Conservation (phyloP, 257 asterid genomes). For the Ligustrum vulgare region DNA sequence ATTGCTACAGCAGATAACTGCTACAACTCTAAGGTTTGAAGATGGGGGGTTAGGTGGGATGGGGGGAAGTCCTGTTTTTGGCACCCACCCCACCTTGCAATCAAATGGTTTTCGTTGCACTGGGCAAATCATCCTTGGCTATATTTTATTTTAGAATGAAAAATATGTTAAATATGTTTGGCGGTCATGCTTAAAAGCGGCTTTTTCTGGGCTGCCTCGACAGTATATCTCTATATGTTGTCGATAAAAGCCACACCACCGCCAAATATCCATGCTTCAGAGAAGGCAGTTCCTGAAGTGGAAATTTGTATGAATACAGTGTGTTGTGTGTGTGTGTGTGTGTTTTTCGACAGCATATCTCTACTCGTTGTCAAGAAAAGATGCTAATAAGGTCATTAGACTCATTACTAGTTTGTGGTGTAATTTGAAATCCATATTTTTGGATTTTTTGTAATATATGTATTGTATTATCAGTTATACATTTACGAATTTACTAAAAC, state of each 20-base stretch:
- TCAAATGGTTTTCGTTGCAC: constrained; percentile 42
- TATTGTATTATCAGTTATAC: too few relatives aligned
- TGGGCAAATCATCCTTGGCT: constrained; percentile 88
- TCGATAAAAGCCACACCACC: neutral
- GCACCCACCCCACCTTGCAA: constrained; percentile 33
- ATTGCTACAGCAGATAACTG: constrained; percentile 31
- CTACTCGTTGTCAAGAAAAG: too few relatives aligned
- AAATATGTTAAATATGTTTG: neutral
- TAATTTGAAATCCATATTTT: too few relatives aligned
- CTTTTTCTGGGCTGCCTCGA: neutral
- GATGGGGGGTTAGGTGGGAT: constrained; percentile 11
- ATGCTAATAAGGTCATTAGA: neutral
- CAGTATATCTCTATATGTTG: too few relatives aligned
- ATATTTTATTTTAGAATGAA: neutral
- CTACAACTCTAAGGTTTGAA: constrained; percentile 31
- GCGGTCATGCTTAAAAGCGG: neutral
- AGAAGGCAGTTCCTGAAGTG: neutral
- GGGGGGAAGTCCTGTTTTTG: constrained; percentile 11
- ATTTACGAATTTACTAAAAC: too few relatives aligned
- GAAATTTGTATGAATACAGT: neutral
- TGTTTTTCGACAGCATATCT: neutral
- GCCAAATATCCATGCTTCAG: neutral
- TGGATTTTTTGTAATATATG: too few relatives aligned
- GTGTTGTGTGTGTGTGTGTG: neutral
- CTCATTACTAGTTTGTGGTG: too few relatives aligned